A percentile compares a stretch with the other conserved stretches of the same genome.
Conservation (phyloP, 2,329 filamentous ascomycete species). For the Lachnellula occidentalis region DNA sequence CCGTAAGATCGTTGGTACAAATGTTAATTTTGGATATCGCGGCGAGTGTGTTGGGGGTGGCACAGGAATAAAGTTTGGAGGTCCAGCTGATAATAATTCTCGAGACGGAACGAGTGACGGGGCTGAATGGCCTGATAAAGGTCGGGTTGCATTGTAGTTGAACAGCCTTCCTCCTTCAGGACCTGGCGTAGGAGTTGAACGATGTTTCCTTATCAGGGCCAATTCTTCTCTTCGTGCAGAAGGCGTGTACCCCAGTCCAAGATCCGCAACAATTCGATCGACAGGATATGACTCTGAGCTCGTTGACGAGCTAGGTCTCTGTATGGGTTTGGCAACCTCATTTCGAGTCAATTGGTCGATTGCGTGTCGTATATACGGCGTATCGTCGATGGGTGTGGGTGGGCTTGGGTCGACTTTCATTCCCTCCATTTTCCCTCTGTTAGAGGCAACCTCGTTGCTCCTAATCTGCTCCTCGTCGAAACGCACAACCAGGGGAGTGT, state of each 20-base stretch:
- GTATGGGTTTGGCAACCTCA: slow-evolving; percentile 55
- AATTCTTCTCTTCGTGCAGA: slow-evolving; percentile 25
- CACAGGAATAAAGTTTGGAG: slow-evolving; percentile 43
- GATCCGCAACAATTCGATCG: slow-evolving; percentile 43
- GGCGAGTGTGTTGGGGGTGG: slow-evolving; percentile 38
- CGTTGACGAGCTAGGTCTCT: slow-evolving; percentile 41
- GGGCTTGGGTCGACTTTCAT: slow-evolving; percentile 31
- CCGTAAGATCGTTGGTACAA: slow-evolving; percentile 66
- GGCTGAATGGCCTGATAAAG: slow-evolving; percentile 19
- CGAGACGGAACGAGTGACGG: slow-evolving; percentile 5
- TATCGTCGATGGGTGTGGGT: slow-evolving; percentile 75
- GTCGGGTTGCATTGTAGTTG: slow-evolving; percentile 27
- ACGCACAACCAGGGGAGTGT: slow-evolving; percentile 20
- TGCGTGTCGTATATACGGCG: slow-evolving; percentile 83
- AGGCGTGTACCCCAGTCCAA: slow-evolving; percentile 33
- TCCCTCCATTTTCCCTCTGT: slow-evolving; percentile 11
- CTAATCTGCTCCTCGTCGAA: slow-evolving; percentile 28
- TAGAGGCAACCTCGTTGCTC: slow-evolving; percentile 19
- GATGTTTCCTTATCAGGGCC: slow-evolving; percentile 31
- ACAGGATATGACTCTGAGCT: slow-evolving; percentile 41
- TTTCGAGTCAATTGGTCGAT: slow-evolving; percentile 79
- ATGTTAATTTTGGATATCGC: slow-evolving; percentile 53
- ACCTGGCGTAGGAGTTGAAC: slow-evolving; percentile 31
- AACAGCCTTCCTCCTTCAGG: slow-evolving; percentile 23
- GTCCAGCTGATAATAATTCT: slow-evolving; percentile 15